Percentiles rank a stretch among this genome's conserved stretches.
Evolutionary conservation across 495 filamentous ascomycete genomes (phyloP).

Genomic region (Cercophora newfieldiana): DNA sequence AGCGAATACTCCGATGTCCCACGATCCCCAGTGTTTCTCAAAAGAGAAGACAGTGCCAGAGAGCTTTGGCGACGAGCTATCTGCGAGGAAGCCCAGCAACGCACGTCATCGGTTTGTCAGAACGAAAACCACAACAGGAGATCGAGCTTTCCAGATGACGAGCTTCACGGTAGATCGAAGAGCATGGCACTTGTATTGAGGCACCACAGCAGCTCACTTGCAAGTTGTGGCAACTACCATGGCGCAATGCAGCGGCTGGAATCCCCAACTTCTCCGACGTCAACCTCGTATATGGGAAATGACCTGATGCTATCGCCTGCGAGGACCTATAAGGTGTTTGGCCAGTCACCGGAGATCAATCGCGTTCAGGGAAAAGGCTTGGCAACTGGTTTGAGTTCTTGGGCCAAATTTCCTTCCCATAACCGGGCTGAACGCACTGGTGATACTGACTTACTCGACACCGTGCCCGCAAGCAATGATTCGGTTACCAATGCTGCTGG

Average conservation of each 20-base stretch:
- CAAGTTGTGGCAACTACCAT: neutral
- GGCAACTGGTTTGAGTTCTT: slow-evolving; percentile 28
- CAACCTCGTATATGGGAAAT: neutral
- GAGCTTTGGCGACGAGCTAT: slow-evolving; percentile 26
- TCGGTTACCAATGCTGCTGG: slow-evolving; percentile 26
- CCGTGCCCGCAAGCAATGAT: slow-evolving; percentile 26
- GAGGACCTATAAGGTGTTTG: neutral
- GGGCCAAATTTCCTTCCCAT: slow-evolving; percentile 42
- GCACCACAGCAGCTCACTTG: slow-evolving; percentile 12
- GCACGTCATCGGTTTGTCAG: slow-evolving; percentile 13
- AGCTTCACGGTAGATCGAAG: neutral
- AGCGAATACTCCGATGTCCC: slow-evolving; percentile 1
- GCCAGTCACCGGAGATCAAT: neutral
- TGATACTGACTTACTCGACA: slow-evolving; percentile 4
- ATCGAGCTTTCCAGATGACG: slow-evolving; percentile 15
- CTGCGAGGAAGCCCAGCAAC: slow-evolving; percentile 30
- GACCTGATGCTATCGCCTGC: neutral
- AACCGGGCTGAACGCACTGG: slow-evolving; percentile 34
- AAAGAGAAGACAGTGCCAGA: slow-evolving; percentile 21
- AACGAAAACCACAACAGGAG: slow-evolving; percentile 13
- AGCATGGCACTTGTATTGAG: neutral
- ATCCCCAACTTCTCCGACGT: neutral
- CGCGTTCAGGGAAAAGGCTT: neutral
- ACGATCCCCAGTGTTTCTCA: slow-evolving; percentile 6
- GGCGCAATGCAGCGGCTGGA: neutral